phyloP scores from a whole-genome alignment of 352 stramenopile genomes.

The Phytophthora palmivora region DNA sequence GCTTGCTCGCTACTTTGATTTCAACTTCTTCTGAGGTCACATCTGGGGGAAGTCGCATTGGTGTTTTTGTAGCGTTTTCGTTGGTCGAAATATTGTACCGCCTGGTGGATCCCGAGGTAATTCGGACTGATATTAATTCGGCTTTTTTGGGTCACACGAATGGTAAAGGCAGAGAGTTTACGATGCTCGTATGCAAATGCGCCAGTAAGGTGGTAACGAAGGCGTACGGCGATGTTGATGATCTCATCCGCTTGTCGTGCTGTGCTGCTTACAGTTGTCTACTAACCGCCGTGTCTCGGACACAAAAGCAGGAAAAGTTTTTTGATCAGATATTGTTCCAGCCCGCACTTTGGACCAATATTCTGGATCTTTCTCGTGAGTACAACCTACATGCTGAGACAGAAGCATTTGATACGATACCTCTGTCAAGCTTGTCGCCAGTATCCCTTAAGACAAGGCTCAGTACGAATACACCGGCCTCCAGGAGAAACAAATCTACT shows the following conservation, averaged over 20 bases:
- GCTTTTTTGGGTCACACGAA: slow-evolving; percentile 73
- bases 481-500: slow-evolving; percentile 32
- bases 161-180: slow-evolving; percentile 83
- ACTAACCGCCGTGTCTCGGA: slow-evolving; percentile 76
- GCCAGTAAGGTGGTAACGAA: slow-evolving; percentile 81
- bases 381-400: slow-evolving; percentile 64
- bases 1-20: slow-evolving; percentile 60
- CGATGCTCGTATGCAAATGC: slow-evolving; percentile 87
- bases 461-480: slow-evolving; percentile 12
- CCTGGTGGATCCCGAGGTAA: slow-evolving; percentile 63
- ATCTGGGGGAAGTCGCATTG: slow-evolving; percentile 46
- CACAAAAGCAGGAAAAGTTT: slow-evolving; percentile 89
- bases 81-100: slow-evolving; percentile 76
- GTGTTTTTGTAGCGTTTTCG: slow-evolving; percentile 61
- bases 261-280: slow-evolving; percentile 81
- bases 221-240: slow-evolving; percentile 40
- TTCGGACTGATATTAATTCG: slow-evolving; percentile 74
- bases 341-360: slow-evolving; percentile 70
- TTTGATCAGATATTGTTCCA: slow-evolving; percentile 89
- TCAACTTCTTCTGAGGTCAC: slow-evolving; percentile 55
- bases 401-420: slow-evolving; percentile 54
- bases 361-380: slow-evolving; percentile 53
- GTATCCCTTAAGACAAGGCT: slow-evolving; percentile 40
- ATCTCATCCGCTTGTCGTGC: slow-evolving; percentile 54
- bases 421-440: slow-evolving; percentile 54